Evolutionary conservation across 1,284 basidiomycete species (phyloP).

Genomic region (Filobasidium uniguttulatum): DNA sequence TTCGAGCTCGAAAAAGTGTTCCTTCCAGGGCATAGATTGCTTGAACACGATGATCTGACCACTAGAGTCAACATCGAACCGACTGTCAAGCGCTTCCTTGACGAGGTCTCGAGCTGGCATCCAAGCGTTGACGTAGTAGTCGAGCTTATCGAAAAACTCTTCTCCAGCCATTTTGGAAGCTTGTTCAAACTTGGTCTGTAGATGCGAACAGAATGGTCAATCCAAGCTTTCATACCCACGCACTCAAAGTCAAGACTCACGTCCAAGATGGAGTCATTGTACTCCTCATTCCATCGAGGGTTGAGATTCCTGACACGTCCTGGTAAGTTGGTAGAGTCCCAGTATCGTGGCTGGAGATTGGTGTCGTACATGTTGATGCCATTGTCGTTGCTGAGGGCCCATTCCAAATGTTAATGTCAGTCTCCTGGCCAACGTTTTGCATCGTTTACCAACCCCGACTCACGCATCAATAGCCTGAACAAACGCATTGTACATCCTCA

Average conservation of each 20-base stretch:
- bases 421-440: not conserved
- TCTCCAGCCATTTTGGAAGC: conserved; percentile 72
- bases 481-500: conserved; percentile 84
- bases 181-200: conserved; percentile 56
- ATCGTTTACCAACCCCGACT: not conserved
- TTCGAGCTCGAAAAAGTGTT: conserved; percentile 85
- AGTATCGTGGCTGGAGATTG: conserved; percentile 48
- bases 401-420: not conserved
- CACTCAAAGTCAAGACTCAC: conserved; percentile 40
- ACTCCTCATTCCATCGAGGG: conserved; percentile 76
- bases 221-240: not conserved
- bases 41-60: conserved; percentile 74
- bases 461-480: conserved; percentile 80
- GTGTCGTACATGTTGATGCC: conserved; percentile 61
- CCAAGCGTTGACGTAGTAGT: conserved; percentile 80
- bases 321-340: conserved; percentile 63
- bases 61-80: conserved; percentile 52
- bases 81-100: conserved; percentile 48
- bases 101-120: conserved; percentile 81
- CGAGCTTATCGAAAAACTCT: conserved; percentile 70
- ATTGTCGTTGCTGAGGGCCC: conserved; percentile 57
- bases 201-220: not conserved
- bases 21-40: conserved; percentile 46
- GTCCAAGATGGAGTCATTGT: conserved; percentile 51
- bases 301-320: conserved; percentile 69